These are phyloP conservation scores for Vicia villosa DNA, from an alignment of 306 rosid genomes.

Conservation along the genomic window DNA sequence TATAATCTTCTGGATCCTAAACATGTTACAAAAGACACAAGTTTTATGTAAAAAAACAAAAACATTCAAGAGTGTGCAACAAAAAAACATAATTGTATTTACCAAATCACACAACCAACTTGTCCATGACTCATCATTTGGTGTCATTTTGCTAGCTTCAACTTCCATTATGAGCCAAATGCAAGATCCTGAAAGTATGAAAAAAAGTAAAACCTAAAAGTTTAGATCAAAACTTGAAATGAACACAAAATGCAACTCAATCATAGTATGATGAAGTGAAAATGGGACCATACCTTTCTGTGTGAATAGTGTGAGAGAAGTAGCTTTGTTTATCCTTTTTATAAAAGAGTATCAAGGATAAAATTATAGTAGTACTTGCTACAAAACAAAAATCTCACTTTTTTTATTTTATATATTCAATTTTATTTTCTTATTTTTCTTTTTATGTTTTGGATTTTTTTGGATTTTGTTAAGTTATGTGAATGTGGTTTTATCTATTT, in stretches of 20 bases:
- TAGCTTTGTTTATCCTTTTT: not conserved
- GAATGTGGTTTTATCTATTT: no score
- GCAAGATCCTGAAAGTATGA: not conserved
- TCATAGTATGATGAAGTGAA: not conserved
- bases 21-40: not conserved
- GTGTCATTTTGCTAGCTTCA: slow-evolving; percentile 15
- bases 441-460: no score
- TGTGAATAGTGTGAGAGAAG: not conserved
- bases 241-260: not conserved
- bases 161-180: slow-evolving; percentile 1
- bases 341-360: not conserved
- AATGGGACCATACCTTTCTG: not conserved
- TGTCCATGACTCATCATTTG: slow-evolving; percentile 54
- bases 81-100: slow-evolving; percentile 11
- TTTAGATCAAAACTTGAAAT: not conserved
- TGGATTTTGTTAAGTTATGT: no score
- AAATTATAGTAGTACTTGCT: no score
- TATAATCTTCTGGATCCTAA: slow-evolving; percentile 50
- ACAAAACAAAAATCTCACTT: no score
- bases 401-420: no score
- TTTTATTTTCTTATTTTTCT: no score
- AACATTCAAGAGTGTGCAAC: not conserved
- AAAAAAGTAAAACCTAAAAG: not conserved
- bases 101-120: slow-evolving; percentile 72
- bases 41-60: slow-evolving; percentile 2